These are phyloP conservation scores for Selaginella tamariscina DNA, from an alignment of 75 land plant genomes.

Conservation along the genomic window DNA sequence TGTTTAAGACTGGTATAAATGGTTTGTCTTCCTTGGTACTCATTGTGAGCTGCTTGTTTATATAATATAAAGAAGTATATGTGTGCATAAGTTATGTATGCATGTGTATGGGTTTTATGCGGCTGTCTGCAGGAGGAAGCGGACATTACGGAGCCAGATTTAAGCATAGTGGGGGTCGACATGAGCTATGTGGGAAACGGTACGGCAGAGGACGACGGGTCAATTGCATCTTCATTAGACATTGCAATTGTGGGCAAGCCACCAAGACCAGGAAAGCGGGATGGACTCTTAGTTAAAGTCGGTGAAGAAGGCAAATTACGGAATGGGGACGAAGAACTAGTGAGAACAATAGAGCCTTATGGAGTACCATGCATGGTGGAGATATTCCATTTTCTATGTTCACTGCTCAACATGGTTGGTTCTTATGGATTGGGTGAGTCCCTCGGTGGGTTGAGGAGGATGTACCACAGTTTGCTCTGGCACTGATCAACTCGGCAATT, in stretches of 20 bases:
- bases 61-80: too few species aligned
- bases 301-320: slow-evolving; percentile 4
- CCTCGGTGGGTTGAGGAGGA: slow-evolving; percentile 73
- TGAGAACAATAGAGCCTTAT: slow-evolving; percentile 57
- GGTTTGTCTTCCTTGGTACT: background rate
- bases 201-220: background rate
- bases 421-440: slow-evolving; percentile 43
- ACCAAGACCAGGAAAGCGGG: slow-evolving; percentile 9
- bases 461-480: slow-evolving; percentile 84
- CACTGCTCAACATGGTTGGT: slow-evolving; percentile 67
- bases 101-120: background rate
- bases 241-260: slow-evolving; percentile 23
- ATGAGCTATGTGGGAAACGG: background rate
- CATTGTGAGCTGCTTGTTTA: background rate
- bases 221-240: slow-evolving; percentile 9
- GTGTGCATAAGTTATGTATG: background rate
- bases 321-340: slow-evolving; percentile 25
- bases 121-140: background rate
- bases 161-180: slow-evolving; percentile 8
- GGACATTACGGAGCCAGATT: slow-evolving; percentile 1
- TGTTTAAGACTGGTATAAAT: background rate
- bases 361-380: slow-evolving; percentile 92
- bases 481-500: slow-evolving; percentile 86
- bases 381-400: slow-evolving; percentile 85
- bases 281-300: slow-evolving; percentile 18